Evolutionary conservation across 352 stramenopile genomes (phyloP), one percentile per base, ranked within the genome.

Genomic region (Phytophthora ohioensis): DNA sequence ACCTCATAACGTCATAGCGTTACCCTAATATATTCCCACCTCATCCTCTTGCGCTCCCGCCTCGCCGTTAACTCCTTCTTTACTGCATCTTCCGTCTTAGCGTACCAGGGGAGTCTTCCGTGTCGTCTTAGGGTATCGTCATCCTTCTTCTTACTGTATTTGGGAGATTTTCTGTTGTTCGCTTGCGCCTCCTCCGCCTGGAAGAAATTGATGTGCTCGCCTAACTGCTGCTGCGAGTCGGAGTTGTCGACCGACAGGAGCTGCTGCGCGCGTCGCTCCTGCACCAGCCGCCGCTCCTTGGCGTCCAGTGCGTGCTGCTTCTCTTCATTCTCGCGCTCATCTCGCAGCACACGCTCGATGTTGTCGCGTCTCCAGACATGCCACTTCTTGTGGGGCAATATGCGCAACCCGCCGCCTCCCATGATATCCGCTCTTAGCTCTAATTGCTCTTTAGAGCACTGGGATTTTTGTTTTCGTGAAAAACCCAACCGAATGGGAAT

Each of bases 301-400:
- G 32, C 47, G 0, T 68, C 53, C 7, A 54, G 15, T 11, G 41
- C 36, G n/a, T 70, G 73, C 12, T 75, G 57, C 35, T 75, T 35
- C 48, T 75, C 46, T 35, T 81, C 73, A 42, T 86, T 61, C 56
- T 76, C 57, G 13, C 90, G 82, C 73, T 95, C 88, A 62, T 96
- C 87, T 9, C 82, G 76, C 31, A 79, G 55, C 64, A 94, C 87
- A 47, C 86, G 87, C 69, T 94, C 87, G 51, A 93, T 90, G 75
- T 93, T 93, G 51, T 94, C 87, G 15, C 87, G 81, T 8, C 85
- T 85, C 88, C 88, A 96, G 31, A 96, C 88, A 66, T 96, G 87
- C 88, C 88, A 96, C 56, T 84, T 91, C 79, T 96, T 96, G 58
- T 92, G 84, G 5, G 78, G 78, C 7, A 92, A 71, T 54, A 92